Evolutionary conservation across 2,329 filamentous ascomycete species (phyloP), one percentile per base, ranked within the genome.

Genomic region (Leptographium wingfieldii): DNA sequence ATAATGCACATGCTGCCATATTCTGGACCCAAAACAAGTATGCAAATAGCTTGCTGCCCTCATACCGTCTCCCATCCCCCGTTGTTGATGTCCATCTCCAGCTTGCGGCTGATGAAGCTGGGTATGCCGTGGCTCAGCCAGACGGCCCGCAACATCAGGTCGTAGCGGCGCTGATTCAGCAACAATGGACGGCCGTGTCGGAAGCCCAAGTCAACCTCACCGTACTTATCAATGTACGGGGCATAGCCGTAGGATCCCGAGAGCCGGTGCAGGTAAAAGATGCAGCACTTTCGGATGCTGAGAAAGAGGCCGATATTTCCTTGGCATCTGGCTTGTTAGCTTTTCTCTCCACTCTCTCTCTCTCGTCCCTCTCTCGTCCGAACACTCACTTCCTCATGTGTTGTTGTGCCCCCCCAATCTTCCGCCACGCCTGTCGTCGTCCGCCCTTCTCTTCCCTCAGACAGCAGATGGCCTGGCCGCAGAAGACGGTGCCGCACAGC

Each of bases 401-500:
- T 74, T 95, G 90, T 72, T 92, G 92, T 64, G 89, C 92, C 38
- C 95, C 92, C 54, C 92, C 92, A 62, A 90, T 81, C 64, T 79
- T 74, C 58, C 70, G 76, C 58, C 71, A 65, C 7, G 70, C 67
- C 58, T 74, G 76, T 53, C 74, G 71, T 19, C 69, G 70, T 49
- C 67, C 72, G 65, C 76, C 72, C 53, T 72, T 73, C 60, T 81
- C 82, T 62, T 83, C 78, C 66, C 84, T 85, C 68, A 89, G 83
- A 71, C 94, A 99, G 74, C 94, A 99, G 55, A 92, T 87, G 54
- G 88, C 90, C 75, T 99, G 94, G 11, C 88, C 90, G 73, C 94
- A 99, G 73, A 96, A 92, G 49, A 99, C 90, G n/a, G 92, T 91
- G 40, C 94, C 92, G 69, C 94, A 99, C 74, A 96, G 90, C 48